These are phyloP conservation scores for Seiridium unicorne DNA, from an alignment of 2,329 filamentous ascomycete species.

Conservation along the genomic window DNA sequence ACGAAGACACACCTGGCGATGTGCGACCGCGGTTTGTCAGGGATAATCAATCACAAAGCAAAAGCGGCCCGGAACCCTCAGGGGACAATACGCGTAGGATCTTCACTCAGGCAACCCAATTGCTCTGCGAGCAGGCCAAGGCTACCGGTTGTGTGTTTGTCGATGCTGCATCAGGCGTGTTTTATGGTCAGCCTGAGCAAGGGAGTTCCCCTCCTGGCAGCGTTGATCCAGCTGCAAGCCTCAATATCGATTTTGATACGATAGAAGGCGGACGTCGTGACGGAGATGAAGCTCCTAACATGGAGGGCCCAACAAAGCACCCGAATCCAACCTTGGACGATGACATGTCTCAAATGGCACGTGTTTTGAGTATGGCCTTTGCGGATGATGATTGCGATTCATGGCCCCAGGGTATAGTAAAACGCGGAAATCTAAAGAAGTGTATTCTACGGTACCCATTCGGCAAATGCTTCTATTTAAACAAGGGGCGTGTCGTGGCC, in stretches of 20 bases:
- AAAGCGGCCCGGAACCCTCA: slow-evolving; percentile 7
- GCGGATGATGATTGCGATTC: background rate
- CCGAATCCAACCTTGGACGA: background rate
- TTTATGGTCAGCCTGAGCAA: slow-evolving; percentile 9
- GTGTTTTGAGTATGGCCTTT: background rate
- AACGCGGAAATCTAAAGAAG: slow-evolving; percentile 15
- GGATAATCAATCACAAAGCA: background rate
- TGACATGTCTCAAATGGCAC: background rate
- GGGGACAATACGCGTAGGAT: slow-evolving; percentile 14
- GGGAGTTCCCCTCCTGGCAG: slow-evolving; percentile 10
- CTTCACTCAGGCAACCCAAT: slow-evolving; percentile 17
- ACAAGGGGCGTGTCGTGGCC: slow-evolving; percentile 14
- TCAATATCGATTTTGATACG: slow-evolving; percentile 11
- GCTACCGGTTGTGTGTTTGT: slow-evolving; percentile 17
- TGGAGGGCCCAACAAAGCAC: background rate
- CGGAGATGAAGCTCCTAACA: background rate
- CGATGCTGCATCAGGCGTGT: slow-evolving; percentile 14
- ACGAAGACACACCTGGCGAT: background rate
- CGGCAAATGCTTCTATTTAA: slow-evolving; percentile 20
- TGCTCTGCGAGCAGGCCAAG: slow-evolving; percentile 17
- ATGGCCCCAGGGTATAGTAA: slow-evolving; percentile 11
- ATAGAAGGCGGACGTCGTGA: background rate
- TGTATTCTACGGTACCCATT: slow-evolving; percentile 19
- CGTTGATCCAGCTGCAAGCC: slow-evolving; percentile 1
- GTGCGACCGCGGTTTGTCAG: background rate